Evolutionary conservation across 2,329 filamentous ascomycete genomes (phyloP).

Genomic region (Cylindrodendrum hubeiense): DNA sequence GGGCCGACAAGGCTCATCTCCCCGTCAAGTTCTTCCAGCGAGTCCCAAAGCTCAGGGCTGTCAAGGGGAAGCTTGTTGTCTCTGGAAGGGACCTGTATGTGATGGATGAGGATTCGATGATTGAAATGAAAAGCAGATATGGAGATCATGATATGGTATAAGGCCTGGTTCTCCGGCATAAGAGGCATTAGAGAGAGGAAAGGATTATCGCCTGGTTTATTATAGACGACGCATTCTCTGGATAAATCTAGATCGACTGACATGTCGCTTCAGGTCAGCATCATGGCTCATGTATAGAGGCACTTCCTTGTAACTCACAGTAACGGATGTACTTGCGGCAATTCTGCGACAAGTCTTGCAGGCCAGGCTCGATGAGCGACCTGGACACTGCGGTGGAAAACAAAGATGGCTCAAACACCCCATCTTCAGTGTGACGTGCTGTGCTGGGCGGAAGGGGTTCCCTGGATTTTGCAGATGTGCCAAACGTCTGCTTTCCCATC

Average conservation of each 20-base stretch:
- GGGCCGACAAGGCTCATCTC: slow-evolving; percentile 1
- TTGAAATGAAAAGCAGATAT: slow-evolving; percentile 28
- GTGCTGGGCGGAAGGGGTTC: no score
- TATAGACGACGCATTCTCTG: slow-evolving; percentile 29
- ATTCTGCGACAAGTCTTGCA: slow-evolving; percentile 22
- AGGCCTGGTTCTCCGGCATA: slow-evolving; percentile 15
- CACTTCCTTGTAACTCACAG: background rate
- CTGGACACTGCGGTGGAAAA: background rate
- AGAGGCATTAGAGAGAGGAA: slow-evolving; percentile 28
- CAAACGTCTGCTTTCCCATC: slow-evolving; percentile 24
- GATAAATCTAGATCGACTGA: slow-evolving; percentile 25
- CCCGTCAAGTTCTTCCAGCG: slow-evolving; percentile 1
- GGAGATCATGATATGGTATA: slow-evolving; percentile 25
- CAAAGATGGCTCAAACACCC: background rate
- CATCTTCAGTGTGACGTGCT: no score
- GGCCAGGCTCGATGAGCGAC: slow-evolving; percentile 22
- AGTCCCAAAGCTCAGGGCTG: background rate
- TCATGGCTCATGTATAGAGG: background rate
- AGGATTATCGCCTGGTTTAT: slow-evolving; percentile 17
- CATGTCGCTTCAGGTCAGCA: background rate
- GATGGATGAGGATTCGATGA: slow-evolving; percentile 15
- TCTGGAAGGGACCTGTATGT: background rate
- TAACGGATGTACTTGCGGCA: slow-evolving; percentile 29
- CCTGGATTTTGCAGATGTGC: no score
- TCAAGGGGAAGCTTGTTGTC: background rate